Evolutionary conservation across 768 basidiomycete genomes (phyloP), one percentile per base, ranked within the genome.

Genomic region (Lactarius sanguifluus): DNA sequence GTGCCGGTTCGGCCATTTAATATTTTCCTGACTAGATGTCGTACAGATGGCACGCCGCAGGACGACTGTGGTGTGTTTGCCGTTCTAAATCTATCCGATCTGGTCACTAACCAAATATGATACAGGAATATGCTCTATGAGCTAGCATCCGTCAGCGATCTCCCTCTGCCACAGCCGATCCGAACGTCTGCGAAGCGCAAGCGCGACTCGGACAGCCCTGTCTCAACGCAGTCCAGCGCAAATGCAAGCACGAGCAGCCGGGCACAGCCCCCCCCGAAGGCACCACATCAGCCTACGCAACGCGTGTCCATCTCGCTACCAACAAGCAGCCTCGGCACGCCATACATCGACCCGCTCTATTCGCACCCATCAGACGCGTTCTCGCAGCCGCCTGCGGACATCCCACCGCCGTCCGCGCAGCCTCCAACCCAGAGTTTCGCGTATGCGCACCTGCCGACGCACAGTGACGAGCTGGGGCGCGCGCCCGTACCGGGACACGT

Each of bases 71-170:
- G 83, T 84, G 60, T 57, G 81, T 65, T 56, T 57, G 25, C 13
- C n/a, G 41, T 30, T 47, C 59, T 15, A 28, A 23, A n/a, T 59
- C 28, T 1, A 16, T 28, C 1, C 25, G 13, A 10, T 13, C 55
- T 57, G 6, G 38, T 45, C 16, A 32, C 30, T 61, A 25, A 50
- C 40, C 12, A 8, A 55, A 20, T 52, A 20, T 25, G 45, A 43
- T 56, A 13, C 67, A 90, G 89, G 88, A 88, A 90, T 70, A 82
- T 91, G 50, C 76, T 91, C 23, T 90, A 85, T 69, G 88, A 91
- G 69, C 78, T 91, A 1, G 87, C 89, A 4, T 86, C 82, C 0
- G 88, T 86, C 5, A 88, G 89, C 2, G 87, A 90, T 28, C 79
- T 91, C 0, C 89, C 88, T 0, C 79, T 90, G 6, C 89, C 89